phyloP scores from a whole-genome alignment of 306 rosid species.

The Astragalus membranaceus region DNA sequence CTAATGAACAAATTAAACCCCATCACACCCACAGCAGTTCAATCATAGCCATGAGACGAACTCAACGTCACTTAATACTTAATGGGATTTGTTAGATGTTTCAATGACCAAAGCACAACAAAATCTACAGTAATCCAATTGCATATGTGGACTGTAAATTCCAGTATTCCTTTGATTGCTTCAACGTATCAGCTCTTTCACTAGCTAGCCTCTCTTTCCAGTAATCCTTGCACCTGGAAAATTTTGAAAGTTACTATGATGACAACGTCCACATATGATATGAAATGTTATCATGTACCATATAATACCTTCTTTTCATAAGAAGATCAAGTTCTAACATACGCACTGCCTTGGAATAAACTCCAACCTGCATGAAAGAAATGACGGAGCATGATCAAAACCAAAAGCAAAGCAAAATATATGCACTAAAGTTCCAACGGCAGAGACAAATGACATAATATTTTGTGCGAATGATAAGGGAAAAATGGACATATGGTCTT shows the following conservation, averaged over 20 bases:
- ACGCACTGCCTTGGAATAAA: constrained; percentile 51
- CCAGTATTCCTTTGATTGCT: constrained; percentile 72
- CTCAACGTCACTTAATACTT: neutral
- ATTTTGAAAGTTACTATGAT: constrained; percentile 2
- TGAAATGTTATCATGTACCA: neutral
- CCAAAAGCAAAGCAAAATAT: neutral
- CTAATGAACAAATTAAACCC: neutral
- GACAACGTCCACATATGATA: neutral
- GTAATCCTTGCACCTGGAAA: constrained; percentile 54
- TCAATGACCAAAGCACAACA: neutral
- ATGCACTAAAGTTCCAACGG: neutral
- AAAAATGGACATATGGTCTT: too few relatives aligned
- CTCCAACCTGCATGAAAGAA: constrained; percentile 52
- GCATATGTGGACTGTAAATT: constrained; percentile 49
- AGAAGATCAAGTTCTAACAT: constrained; percentile 75
- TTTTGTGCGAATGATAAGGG: neutral
- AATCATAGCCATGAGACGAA: neutral
- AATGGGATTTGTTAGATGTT: neutral
- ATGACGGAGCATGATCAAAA: neutral
- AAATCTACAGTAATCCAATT: constrained; percentile 37
- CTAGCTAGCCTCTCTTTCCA: constrained; percentile 64
- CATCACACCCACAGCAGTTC: neutral
- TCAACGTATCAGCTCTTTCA: constrained; percentile 44
- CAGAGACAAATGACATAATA: neutral
- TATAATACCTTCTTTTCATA: constrained; percentile 63